Base-by-base conservation (phyloP, 129 eudicot species). In the Chrysanthemum lavandulifolium region DNA sequence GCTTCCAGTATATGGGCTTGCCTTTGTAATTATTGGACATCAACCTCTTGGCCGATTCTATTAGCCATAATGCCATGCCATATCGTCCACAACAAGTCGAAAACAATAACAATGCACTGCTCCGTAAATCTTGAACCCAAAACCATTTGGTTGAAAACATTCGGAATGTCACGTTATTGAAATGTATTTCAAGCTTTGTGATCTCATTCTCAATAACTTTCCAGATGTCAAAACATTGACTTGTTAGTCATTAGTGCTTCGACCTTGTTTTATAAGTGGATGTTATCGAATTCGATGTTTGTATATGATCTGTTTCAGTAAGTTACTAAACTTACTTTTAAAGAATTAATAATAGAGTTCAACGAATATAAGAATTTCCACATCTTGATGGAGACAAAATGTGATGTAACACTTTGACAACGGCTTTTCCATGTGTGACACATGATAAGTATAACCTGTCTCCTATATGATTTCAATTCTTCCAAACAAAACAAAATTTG, bases 401-500 rank as follows among this genome's bases (percentile, higher is more conserved):
- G 50, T 27, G 63, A 74, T 63, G 54, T 51, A 12, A 50, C 78
- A 74, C 63, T 13, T 63, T 63, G 69, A 74, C 45, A 27, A 51
- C n/a, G 71, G 70, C 36, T 52, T 61, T 15, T 29, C 60, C 29
- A 2, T 31, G 15, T 49, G 36, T 57, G 62, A 47, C 43, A 23
- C 52, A 60, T n/a, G 36, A 16, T 52, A 61, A 12, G 47, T 3
- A 61, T 25, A 19, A 61, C 50, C 10, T 61, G 76, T 72, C 59
- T 48, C 25, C 31, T 18, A 7, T 72, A 25, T 72, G 36, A 62
- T 47, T 61, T 61, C 13, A 61, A 49, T 61, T 19, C 59, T 49
- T 73, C 15, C 33, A 61, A 61, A 56, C 53, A 40, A 71, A 71
- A 68, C 50, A 60, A 73, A 69, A 72, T 8, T 43, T 5, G 10